phyloP scores from a whole-genome alignment of 345 rosid species.

The Turritis glabra region DNA sequence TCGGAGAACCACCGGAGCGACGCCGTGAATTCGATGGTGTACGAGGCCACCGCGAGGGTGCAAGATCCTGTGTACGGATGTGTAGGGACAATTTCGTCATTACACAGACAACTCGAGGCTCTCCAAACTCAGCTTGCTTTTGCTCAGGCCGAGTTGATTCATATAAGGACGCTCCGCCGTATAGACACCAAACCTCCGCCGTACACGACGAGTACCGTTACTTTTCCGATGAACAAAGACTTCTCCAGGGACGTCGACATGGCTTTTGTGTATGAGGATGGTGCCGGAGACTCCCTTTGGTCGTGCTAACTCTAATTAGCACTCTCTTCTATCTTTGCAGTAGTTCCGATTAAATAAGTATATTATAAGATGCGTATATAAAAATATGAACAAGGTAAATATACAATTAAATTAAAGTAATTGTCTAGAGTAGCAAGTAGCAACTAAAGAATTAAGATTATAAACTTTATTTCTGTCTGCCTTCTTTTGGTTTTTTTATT shows the following conservation, averaged over 20 bases:
- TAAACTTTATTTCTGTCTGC: background rate
- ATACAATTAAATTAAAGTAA: slow-evolving; percentile 8
- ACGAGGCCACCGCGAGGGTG: slow-evolving; percentile 86
- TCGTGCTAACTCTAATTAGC: slow-evolving; percentile 25
- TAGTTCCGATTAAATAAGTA: background rate
- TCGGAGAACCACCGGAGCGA: slow-evolving; percentile 70
- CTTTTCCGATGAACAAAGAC: slow-evolving; percentile 25
- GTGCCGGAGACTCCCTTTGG: slow-evolving; percentile 35
- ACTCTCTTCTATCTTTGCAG: background rate
- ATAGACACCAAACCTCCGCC: slow-evolving; percentile 26
- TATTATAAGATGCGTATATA: background rate
- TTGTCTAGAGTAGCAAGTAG: slow-evolving; percentile 2
- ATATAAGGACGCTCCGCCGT: slow-evolving; percentile 45
- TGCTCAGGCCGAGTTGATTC: slow-evolving; percentile 81
- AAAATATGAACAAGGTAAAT: background rate
- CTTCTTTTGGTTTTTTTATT: background rate
- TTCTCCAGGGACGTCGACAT: slow-evolving; percentile 15
- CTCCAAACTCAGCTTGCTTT: slow-evolving; percentile 79
- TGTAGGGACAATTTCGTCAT: slow-evolving; percentile 76
- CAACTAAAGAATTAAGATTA: slow-evolving; percentile 9
- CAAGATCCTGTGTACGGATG: slow-evolving; percentile 93
- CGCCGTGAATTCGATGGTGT: slow-evolving; percentile 95
- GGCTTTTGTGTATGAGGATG: slow-evolving; percentile 28
- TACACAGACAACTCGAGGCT: slow-evolving; percentile 73
- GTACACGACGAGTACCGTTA: slow-evolving; percentile 6